Evolutionary conservation across 1,284 basidiomycete genomes (phyloP).

Genomic region (Sanghuangporus weigelae): DNA sequence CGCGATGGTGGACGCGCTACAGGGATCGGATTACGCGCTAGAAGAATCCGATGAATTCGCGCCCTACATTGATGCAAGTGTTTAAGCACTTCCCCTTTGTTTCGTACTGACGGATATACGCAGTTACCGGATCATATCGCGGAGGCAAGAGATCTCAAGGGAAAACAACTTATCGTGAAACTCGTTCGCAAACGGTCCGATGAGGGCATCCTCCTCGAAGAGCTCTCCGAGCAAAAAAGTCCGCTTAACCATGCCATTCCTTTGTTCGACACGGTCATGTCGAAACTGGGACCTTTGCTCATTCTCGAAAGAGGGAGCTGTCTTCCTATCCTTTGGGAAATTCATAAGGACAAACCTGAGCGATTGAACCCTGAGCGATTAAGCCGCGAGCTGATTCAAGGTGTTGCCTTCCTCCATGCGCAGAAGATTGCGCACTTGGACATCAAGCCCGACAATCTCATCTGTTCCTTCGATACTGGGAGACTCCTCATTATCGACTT

Average conservation of each 20-base stretch:
- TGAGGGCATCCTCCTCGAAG: neutral
- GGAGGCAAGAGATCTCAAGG: neutral
- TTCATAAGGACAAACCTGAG: neutral
- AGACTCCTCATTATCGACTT: constrained; percentile 7
- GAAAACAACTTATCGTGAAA: neutral
- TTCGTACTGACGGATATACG: neutral
- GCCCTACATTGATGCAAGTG: neutral
- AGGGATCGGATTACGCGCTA: neutral
- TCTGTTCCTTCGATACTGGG: neutral
- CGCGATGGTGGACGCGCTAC: neutral
- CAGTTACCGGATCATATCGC: neutral
- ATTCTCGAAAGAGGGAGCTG: neutral
- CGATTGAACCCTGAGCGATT: neutral
- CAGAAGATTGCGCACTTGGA: constrained; percentile 3
- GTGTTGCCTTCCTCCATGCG: constrained; percentile 1
- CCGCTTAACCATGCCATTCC: neutral
- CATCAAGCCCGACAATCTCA: constrained; percentile 8
- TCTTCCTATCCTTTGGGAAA: neutral
- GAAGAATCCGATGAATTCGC: neutral
- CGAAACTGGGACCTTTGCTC: neutral
- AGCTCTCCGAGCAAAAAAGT: neutral
- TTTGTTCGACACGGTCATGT: neutral
- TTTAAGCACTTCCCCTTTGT: neutral
- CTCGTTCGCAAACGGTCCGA: neutral
- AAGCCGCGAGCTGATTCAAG: neutral